phyloP scores from a whole-genome alignment of 371 early-diverging fungal species.

The Apophysomyces elegans region DNA sequence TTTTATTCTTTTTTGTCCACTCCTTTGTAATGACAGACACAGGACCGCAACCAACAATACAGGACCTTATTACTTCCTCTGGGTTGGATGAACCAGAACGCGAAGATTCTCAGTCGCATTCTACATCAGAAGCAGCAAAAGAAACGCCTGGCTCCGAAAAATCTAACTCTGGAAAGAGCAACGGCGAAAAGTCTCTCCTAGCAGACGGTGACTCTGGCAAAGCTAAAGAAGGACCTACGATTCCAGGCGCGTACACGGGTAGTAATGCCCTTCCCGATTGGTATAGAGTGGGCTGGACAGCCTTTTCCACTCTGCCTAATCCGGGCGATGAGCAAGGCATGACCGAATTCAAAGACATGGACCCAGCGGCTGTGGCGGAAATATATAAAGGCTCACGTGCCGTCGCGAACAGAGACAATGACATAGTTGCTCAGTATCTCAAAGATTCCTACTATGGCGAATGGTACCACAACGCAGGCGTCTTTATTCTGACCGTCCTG shows the following conservation, averaged over 20 bases:
- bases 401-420: constrained; percentile 15
- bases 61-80: background rate
- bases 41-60: background rate
- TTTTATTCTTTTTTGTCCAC: background rate
- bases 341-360: background rate
- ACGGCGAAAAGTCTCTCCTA: background rate
- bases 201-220: background rate
- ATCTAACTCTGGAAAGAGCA: background rate
- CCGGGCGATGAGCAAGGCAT: constrained; percentile 34
- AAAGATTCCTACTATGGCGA: constrained; percentile 43
- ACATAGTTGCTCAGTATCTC: constrained; percentile 34
- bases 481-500: constrained; percentile 34
- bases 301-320: constrained; percentile 39
- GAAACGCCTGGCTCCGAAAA: background rate
- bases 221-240: background rate
- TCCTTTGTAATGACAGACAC: constrained; percentile 4
- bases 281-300: constrained; percentile 45
- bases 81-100: background rate
- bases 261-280: constrained; percentile 35
- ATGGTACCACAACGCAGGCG: constrained; percentile 46
- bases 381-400: constrained; percentile 28
- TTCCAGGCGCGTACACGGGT: background rate
- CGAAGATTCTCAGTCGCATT: background rate
- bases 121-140: background rate
- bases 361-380: constrained; percentile 14